These are phyloP conservation scores for Sodiomyces alkalinus DNA, from an alignment of 2,329 filamentous ascomycete genomes.

Conservation along the genomic window DNA sequence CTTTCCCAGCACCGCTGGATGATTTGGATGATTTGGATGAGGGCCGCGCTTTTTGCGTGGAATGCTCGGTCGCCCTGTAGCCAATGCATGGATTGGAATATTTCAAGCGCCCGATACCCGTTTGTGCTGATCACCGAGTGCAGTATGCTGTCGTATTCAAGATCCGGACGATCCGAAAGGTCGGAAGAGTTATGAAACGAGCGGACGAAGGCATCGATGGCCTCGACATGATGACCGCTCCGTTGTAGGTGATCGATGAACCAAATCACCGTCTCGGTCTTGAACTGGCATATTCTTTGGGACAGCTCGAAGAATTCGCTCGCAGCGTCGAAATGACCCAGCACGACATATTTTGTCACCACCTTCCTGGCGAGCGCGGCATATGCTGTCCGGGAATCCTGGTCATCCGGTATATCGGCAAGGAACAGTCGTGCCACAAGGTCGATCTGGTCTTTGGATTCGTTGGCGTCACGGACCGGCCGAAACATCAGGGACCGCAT, in stretches of 20 bases:
- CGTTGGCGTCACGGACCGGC: no score
- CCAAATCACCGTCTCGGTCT: neutral
- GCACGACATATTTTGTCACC: neutral
- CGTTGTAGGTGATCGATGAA: conserved; percentile 3
- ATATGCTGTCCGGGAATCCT: neutral
- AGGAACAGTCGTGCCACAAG: conserved; percentile 1
- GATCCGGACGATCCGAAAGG: neutral
- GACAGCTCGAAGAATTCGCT: neutral
- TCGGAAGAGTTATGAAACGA: no score
- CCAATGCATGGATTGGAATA: conserved; percentile 2
- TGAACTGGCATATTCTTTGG: neutral
- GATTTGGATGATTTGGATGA: neutral
- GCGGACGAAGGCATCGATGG: conserved; percentile 5
- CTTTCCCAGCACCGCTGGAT: conserved; percentile 3
- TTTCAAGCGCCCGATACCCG: conserved; percentile 3
- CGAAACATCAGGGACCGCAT: conserved; percentile 1
- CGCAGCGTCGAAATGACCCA: neutral
- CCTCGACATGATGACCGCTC: conserved; percentile 1
- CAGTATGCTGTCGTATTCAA: conserved; percentile 1
- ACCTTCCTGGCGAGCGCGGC: neutral
- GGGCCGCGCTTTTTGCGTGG: no score
- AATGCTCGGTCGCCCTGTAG: conserved; percentile 1
- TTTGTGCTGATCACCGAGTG: conserved; percentile 2
- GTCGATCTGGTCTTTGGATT: no score
- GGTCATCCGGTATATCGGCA: conserved; percentile 4